Base-by-base conservation (phyloP, 768 basidiomycete species). In the Boletales sp. region DNA sequence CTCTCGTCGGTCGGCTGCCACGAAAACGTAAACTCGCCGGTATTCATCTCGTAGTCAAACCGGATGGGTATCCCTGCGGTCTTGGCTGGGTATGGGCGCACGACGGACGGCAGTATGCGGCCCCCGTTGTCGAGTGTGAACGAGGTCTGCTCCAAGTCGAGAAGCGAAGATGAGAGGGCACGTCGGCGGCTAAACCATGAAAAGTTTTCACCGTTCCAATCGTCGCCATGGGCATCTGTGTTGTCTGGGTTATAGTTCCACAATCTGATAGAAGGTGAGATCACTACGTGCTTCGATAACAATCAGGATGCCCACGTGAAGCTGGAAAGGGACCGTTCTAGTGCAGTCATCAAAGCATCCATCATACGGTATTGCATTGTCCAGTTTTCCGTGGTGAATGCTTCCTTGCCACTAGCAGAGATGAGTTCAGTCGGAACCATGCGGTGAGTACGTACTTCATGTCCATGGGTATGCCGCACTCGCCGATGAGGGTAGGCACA, bases 131-230 rank as follows among this genome's bases (percentile, higher is more conserved):
- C 93, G 31, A 94, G 75, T 6, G 83, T 80, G n/a, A 78, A 73
- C 3, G 83, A 76, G 17, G 71, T 72, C 66, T 89, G 88, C 9
- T 78, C 75, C 48, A 78, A 75, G 55, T 76, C 77, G 12, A 86
- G 72, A 36, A 82, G 62, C 0, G 77, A 77, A 0, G 75, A 61
- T 1, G 79, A 86, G 44, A 82, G 70, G 2, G 78, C 82, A 14
- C 85, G 81, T 33, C 66, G 69, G 38, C 72, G 71, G 59, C 83
- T 83, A 77, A 92, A 97, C 90, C 91, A 96, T 2, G 91, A 93
- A 65, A 99, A 97, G 70, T 94, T 96, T 69, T 99, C 94, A 46
- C 89, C 91, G 59, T 94, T 95, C 94, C 94, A 96, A 64, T 84
- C 70, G 64, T 97, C 94, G 14, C 95, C 95, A 21, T 68, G 59